These are phyloP conservation scores for Pisolithus orientalis DNA, from an alignment of 768 basidiomycete genomes.

Conservation along the genomic window DNA sequence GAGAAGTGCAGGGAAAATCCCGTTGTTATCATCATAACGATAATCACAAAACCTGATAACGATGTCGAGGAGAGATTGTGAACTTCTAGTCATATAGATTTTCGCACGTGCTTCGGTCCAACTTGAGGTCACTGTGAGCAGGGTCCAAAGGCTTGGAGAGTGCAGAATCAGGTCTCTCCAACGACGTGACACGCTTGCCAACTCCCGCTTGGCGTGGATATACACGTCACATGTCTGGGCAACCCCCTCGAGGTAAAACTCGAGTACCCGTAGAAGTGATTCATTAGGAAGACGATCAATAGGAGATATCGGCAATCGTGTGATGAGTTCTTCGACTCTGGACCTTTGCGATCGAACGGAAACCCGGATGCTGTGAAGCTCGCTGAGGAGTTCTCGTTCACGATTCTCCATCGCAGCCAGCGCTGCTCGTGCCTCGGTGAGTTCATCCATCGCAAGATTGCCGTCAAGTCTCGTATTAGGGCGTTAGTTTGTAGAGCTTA, in stretches of 20 bases:
- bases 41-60: too few species aligned
- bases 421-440: neutral
- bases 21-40: too few species aligned
- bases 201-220: neutral
- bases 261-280: neutral
- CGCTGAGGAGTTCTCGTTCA: neutral
- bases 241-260: neutral
- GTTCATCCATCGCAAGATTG: neutral
- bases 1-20: too few species aligned
- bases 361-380: neutral
- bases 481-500: too few species aligned
- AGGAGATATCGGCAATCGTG: neutral
- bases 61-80: too few species aligned
- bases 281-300: neutral
- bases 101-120: too few species aligned
- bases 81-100: too few species aligned
- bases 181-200: too few species aligned
- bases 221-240: neutral
- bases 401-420: neutral
- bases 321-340: neutral
- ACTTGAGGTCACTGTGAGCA: too few species aligned
- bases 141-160: too few species aligned
- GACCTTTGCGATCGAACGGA: neutral
- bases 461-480: too few species aligned
- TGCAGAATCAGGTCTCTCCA: too few species aligned